phyloP scores from a whole-genome alignment of 768 basidiomycete genomes.

The Tulasnella sp. region DNA sequence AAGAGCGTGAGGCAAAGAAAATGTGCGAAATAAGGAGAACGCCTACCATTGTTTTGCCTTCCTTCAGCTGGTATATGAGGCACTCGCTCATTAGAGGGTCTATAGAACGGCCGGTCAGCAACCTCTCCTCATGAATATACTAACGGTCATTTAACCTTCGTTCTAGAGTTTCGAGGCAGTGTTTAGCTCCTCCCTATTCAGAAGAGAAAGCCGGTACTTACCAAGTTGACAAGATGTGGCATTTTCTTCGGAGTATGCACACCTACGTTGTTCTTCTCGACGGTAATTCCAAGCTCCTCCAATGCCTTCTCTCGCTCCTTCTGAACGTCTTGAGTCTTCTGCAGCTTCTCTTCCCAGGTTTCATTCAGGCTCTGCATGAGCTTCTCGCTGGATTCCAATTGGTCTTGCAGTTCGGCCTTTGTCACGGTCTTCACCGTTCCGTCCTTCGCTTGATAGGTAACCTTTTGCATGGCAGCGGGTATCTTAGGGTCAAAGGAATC shows the following conservation, averaged over 20 bases:
- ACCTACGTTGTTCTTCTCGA: conserved; percentile 93
- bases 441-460: conserved; percentile 87
- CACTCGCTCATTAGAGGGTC: conserved; percentile 97
- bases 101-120: conserved; percentile 29
- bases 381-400: conserved; percentile 92
- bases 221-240: conserved; percentile 90
- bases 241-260: conserved; percentile 99
- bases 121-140: neutral
- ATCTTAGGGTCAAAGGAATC: conserved; percentile 78
- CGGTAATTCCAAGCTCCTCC: conserved; percentile 94
- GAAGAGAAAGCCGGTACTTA: conserved; percentile 36
- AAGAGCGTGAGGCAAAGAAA: neutral
- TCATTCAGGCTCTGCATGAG: conserved; percentile 88
- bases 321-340: conserved; percentile 87
- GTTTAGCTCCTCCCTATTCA: neutral
- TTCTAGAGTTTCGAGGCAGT: conserved; percentile 39
- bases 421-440: conserved; percentile 92
- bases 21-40: conserved; percentile 10
- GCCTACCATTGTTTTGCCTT: conserved; percentile 66
- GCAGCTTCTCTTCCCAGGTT: conserved; percentile 94
- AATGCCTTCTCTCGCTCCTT: conserved; percentile 95
- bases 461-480: conserved; percentile 90
- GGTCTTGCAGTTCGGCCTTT: conserved; percentile 95
- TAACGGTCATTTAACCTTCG: conserved; percentile 45
- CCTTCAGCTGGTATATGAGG: conserved; percentile 85